Evolutionary conservation across 208 protist genomes (phyloP).

Genomic region (Trypanosoma theileri): DNA sequence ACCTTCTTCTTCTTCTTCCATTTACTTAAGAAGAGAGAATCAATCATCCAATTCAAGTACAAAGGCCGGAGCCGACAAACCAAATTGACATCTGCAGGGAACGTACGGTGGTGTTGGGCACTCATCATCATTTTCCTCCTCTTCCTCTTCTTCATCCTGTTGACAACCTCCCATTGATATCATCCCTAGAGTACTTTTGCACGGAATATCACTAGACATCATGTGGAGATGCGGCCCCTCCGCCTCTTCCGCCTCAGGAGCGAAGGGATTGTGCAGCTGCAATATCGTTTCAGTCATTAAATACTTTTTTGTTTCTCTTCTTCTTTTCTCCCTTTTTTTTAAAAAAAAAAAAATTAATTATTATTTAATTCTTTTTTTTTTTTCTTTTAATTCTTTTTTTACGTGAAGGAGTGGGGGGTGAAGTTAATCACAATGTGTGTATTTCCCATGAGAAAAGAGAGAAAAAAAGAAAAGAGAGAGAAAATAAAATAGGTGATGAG

Average conservation of each 20-base stretch:
- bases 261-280: slow-evolving; percentile 14
- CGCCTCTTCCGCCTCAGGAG: not conserved
- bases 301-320: not conserved
- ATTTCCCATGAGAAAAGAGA: not conserved
- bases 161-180: not conserved
- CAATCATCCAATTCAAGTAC: slow-evolving; percentile 41
- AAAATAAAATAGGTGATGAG: not conserved
- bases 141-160: not conserved
- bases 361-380: no score
- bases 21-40: no score
- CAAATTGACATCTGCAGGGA: slow-evolving; percentile 51
- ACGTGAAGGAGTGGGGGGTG: no score
- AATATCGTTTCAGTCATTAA: not conserved
- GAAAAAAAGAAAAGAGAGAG: not conserved
- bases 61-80: slow-evolving; percentile 45
- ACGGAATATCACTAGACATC: not conserved
- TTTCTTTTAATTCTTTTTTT: no score
- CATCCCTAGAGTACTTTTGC: not conserved
- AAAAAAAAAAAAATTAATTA: no score
- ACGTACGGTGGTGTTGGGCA: slow-evolving; percentile 61
- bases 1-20: no score
- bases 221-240: not conserved
- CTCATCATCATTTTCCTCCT: slow-evolving; percentile 30
- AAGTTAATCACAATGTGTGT: no score
- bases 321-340: slow-evolving; percentile 1